Conservation (phyloP, 345 rosid species). For the Balakata baccata region DNA sequence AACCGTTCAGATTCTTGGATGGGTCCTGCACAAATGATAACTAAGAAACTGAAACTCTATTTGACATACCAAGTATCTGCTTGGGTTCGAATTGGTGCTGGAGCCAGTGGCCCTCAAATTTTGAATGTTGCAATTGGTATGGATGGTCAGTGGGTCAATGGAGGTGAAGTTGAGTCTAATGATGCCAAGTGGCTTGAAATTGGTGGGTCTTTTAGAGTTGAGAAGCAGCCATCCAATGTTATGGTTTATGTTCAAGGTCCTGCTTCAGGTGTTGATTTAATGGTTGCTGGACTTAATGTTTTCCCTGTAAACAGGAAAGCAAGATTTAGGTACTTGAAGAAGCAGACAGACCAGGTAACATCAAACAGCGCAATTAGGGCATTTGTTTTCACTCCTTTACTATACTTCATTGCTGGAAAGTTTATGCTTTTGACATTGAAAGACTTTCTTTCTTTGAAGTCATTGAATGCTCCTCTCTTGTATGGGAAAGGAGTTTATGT, state of each 20-base stretch:
- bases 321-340: constrained; percentile 56
- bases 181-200: constrained; percentile 79
- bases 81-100: constrained; percentile 71
- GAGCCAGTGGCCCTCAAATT: constrained; percentile 55
- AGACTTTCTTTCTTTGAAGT: neutral
- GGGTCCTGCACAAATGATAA: constrained; percentile 92
- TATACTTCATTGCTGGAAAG: neutral
- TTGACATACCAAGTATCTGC: constrained; percentile 88
- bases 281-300: constrained; percentile 79
- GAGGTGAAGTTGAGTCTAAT: constrained; percentile 68
- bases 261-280: constrained; percentile 60
- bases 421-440: neutral
- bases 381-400: neutral
- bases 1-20: constrained; percentile 83
- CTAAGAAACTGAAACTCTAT: constrained; percentile 65
- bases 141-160: constrained; percentile 80
- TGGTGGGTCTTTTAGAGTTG: constrained; percentile 85
- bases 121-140: constrained; percentile 81
- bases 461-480: neutral
- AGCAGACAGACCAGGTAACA: constrained; percentile 62
- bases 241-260: constrained; percentile 89
- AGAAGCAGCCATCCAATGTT: constrained; percentile 64
- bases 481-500: neutral
- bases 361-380: neutral
- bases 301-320: constrained; percentile 62